phyloP scores from a whole-genome alignment of 257 asterid genomes.

The Lavandula angustifolia region DNA sequence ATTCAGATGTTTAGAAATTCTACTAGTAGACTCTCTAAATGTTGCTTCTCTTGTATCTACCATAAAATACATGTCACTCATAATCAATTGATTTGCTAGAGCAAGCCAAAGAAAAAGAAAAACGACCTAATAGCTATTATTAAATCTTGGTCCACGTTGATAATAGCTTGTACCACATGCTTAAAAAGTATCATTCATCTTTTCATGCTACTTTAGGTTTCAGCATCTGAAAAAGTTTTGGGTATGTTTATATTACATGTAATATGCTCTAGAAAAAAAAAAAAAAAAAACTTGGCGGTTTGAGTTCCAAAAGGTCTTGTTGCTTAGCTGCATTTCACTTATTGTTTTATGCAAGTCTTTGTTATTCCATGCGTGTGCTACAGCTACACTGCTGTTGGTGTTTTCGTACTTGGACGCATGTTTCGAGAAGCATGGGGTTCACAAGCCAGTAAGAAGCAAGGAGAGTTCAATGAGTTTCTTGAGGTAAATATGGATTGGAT shows the following conservation, averaged over 20 bases:
- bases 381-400: slow-evolving; percentile 98
- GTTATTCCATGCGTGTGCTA: slow-evolving; percentile 35
- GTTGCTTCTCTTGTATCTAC: slow-evolving; percentile 13
- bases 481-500: slow-evolving; percentile 52
- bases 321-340: slow-evolving; percentile 26
- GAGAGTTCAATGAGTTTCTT: slow-evolving; percentile 88
- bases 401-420: slow-evolving; percentile 92
- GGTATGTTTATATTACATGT: slow-evolving; percentile 1
- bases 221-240: slow-evolving; percentile 28
- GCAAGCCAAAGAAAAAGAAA: slow-evolving; percentile 2
- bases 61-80: neutral
- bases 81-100: slow-evolving; percentile 7
- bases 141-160: neutral
- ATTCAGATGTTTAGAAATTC: slow-evolving; percentile 1
- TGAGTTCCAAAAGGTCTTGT: slow-evolving; percentile 8
- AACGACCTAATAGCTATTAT: neutral
- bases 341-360: slow-evolving; percentile 33
- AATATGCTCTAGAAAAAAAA: slow-evolving; percentile 22
- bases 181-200: neutral
- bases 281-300: neutral
- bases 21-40: slow-evolving; percentile 3
- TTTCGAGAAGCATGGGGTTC: slow-evolving; percentile 93
- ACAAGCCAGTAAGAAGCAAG: slow-evolving; percentile 79
- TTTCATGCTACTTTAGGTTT: slow-evolving; percentile 5
- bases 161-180: slow-evolving; percentile 2